A percentile compares a stretch with the other conserved stretches of the same genome.
These are phyloP conservation scores for Xylaria grammica DNA, from an alignment of 495 filamentous ascomycete genomes.

Conservation along the genomic window DNA sequence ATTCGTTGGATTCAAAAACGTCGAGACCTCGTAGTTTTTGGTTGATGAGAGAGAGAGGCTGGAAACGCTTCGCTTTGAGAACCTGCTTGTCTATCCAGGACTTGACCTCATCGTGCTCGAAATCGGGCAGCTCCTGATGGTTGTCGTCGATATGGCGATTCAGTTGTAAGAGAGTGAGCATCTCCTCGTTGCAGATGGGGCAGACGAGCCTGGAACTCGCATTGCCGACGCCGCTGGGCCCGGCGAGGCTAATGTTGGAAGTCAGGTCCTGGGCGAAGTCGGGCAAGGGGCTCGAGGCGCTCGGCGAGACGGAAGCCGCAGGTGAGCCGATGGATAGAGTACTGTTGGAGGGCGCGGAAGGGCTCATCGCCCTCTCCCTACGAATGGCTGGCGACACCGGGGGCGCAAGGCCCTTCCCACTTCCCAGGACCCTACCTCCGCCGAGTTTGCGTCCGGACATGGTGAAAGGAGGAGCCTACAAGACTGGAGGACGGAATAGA, in stretches of 20 bases:
- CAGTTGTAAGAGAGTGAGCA: slow-evolving; percentile 92
- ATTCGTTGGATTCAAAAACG: slow-evolving; percentile 95
- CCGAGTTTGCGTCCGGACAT: slow-evolving; percentile 88
- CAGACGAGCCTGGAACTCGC: slow-evolving; percentile 70
- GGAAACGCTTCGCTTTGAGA: slow-evolving; percentile 92
- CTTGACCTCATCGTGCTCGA: slow-evolving; percentile 95
- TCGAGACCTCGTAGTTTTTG: slow-evolving; percentile 97
- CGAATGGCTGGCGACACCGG: slow-evolving; percentile 45
- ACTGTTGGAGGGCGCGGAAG: slow-evolving; percentile 59
- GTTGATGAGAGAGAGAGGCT: slow-evolving; percentile 82
- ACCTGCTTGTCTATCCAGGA: slow-evolving; percentile 98
- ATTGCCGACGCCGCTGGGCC: slow-evolving; percentile 46
- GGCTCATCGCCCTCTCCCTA: slow-evolving; percentile 45
- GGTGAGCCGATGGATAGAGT: slow-evolving; percentile 54
- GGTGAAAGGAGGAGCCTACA: slow-evolving; percentile 24
- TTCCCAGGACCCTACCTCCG: slow-evolving; percentile 86
- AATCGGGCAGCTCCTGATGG: slow-evolving; percentile 91
- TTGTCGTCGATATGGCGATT: slow-evolving; percentile 95
- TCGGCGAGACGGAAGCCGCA: slow-evolving; percentile 38
- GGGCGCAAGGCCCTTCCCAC: slow-evolving; percentile 75
- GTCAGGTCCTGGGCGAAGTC: slow-evolving; percentile 51
- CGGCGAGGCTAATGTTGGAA: slow-evolving; percentile 54
- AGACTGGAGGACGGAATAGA: slow-evolving; percentile 1
- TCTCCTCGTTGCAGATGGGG: slow-evolving; percentile 96
- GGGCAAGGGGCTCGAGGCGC: slow-evolving; percentile 39